Conservation (phyloP, 345 rosid species). For the Excoecaria agallocha region DNA sequence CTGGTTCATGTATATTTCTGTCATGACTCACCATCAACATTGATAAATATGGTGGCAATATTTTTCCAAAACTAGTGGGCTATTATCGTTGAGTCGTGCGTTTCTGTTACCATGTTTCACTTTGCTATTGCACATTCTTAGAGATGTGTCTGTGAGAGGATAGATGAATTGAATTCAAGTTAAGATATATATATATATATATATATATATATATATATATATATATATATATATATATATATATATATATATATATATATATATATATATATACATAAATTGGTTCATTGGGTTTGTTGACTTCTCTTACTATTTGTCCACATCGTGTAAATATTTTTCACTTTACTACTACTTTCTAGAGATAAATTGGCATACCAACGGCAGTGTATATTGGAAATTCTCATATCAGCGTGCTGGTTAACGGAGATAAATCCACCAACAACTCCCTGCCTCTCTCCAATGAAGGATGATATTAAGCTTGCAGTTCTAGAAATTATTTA, state of each 20-base stretch:
- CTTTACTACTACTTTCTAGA: background rate
- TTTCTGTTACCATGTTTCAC: background rate
- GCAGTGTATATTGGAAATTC: background rate
- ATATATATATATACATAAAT: no score
- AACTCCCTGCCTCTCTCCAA: background rate
- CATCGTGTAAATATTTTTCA: background rate
- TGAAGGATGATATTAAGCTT: no score
- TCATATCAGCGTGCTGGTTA: background rate
- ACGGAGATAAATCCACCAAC: background rate
- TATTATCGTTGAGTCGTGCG: background rate
- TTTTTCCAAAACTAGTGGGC: background rate
- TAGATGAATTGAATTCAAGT: constrained; percentile 10
- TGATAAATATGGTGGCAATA: background rate
- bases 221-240: no score
- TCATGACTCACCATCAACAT: constrained; percentile 11
- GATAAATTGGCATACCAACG: background rate
- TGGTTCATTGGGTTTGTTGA: background rate
- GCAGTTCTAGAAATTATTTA: no score
- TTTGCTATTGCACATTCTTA: background rate
- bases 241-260: no score
- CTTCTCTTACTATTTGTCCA: background rate
- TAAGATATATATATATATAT: no score
- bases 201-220: no score
- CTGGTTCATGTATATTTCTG: constrained; percentile 19
- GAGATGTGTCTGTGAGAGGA: background rate